Base-by-base conservation (phyloP, 495 filamentous ascomycete species). In the Achaetomiella virescens region DNA sequence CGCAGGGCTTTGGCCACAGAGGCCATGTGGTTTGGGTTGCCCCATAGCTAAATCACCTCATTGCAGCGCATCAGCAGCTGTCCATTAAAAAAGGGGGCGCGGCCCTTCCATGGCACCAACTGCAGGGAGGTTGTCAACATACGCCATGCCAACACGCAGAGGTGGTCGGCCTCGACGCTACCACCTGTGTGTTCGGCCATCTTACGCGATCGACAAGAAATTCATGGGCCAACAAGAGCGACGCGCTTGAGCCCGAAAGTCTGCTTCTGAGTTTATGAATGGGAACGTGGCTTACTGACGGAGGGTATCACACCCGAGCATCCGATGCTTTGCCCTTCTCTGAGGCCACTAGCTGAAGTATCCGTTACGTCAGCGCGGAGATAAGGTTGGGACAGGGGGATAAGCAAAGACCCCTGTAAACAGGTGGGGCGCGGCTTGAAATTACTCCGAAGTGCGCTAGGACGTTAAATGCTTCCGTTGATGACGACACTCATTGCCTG, bases 81-180 rank as follows among this genome's bases (percentile, higher is more conserved):
- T 33, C 33, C 38, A 17, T 37, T 7, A 15, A 0, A 46, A 9
- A 25, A 48, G 44, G 53, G 35, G 27, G 42, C 15, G n/a, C n/a
- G n/a, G n/a, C n/a, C n/a, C n/a, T n/a, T n/a, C n/a, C n/a, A n/a
- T n/a, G n/a, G n/a, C n/a, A n/a, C n/a, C n/a, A n/a, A n/a, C n/a
- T n/a, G n/a, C n/a, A n/a, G n/a, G n/a, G n/a, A 47, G 24, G n/a
- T 10, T 24, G 6, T 47, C 21, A 45, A 68, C 65, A 38, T 80
- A 93, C 91, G 33, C 92, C 92, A 72, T 97, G 92, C 84, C n/a
- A 97, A 76, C n/a, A 97, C 90, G 68, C 86, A 90, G 40, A 97
- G 83, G 70, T 97, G 92, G 52, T 88, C 77, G 24, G 75, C 74
- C 20, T 67, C 63, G 21, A 53, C 9, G 55, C 64, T 69, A 25